phyloP scores from a whole-genome alignment of 2,329 filamentous ascomycete species.

The Alternaria solani region DNA sequence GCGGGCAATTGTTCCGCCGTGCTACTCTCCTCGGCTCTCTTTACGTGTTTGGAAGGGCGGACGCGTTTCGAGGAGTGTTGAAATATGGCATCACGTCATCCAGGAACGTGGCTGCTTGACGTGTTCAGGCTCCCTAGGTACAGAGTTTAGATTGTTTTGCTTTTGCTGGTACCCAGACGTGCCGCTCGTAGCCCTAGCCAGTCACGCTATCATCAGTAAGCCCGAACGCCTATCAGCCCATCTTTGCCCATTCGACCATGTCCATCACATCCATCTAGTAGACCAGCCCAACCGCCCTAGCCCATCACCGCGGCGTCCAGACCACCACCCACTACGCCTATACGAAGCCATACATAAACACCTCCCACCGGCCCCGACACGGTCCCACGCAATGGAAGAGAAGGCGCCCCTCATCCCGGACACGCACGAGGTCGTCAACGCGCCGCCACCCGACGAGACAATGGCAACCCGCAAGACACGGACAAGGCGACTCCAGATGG shows the following conservation, averaged over 20 bases:
- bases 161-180: background rate
- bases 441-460: conserved; percentile 13
- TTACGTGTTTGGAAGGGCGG: background rate
- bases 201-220: conserved; percentile 19
- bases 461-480: conserved; percentile 19
- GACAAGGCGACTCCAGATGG: conserved; percentile 35
- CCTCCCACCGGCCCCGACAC: conserved; percentile 2
- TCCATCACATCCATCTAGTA: conserved; percentile 6
- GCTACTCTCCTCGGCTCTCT: background rate
- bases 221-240: conserved; percentile 20
- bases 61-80: background rate
- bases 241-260: conserved; percentile 12
- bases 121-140: background rate
- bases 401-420: conserved; percentile 44
- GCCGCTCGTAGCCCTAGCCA: conserved; percentile 3
- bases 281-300: conserved; percentile 11
- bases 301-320: background rate
- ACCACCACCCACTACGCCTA: background rate
- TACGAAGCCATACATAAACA: conserved; percentile 3
- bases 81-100: background rate
- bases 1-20: conserved; percentile 20
- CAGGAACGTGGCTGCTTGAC: background rate
- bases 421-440: conserved; percentile 19
- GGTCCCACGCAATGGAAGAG: conserved; percentile 32
- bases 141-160: conserved; percentile 5